Evolutionary conservation across 2,329 filamentous ascomycete species (phyloP).

Genomic region (Pestalotiopsis sp.): DNA sequence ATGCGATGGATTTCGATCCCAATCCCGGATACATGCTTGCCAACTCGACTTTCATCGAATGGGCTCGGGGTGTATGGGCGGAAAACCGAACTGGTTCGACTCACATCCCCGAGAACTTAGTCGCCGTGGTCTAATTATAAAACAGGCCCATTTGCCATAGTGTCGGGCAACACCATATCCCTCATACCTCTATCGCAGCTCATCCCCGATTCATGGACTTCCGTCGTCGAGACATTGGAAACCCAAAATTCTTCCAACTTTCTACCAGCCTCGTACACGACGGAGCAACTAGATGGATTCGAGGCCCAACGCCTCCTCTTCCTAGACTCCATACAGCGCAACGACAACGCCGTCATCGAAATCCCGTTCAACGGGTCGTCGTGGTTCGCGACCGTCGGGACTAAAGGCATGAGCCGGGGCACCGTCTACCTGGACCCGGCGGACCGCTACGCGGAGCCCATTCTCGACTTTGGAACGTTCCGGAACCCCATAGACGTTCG

Average conservation of each 20-base stretch:
- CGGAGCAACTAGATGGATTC: not conserved
- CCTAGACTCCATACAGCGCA: not conserved
- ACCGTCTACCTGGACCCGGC: not conserved
- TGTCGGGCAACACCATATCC: not conserved
- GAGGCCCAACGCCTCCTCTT: not conserved
- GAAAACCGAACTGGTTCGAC: not conserved
- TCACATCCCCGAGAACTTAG: not conserved
- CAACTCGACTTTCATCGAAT: not conserved
- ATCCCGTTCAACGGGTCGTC: not conserved
- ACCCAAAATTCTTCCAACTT: not conserved
- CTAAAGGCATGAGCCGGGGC: slow-evolving; percentile 4
- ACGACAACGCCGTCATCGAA: not conserved
- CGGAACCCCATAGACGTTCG: not conserved
- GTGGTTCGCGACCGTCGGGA: not conserved
- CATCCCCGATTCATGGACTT: not conserved
- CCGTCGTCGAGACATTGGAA: not conserved
- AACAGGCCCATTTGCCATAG: not conserved
- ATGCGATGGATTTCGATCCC: not conserved
- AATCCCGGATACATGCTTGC: not conserved
- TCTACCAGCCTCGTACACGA: not conserved
- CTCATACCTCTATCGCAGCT: not conserved
- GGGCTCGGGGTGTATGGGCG: not conserved
- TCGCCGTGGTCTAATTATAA: not conserved
- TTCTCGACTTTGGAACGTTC: not conserved
- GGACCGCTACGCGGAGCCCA: not conserved